Evolutionary conservation across 805 yeast species (phyloP), one percentile per base, ranked within the genome.

Genomic region (Candida bentonensis): DNA sequence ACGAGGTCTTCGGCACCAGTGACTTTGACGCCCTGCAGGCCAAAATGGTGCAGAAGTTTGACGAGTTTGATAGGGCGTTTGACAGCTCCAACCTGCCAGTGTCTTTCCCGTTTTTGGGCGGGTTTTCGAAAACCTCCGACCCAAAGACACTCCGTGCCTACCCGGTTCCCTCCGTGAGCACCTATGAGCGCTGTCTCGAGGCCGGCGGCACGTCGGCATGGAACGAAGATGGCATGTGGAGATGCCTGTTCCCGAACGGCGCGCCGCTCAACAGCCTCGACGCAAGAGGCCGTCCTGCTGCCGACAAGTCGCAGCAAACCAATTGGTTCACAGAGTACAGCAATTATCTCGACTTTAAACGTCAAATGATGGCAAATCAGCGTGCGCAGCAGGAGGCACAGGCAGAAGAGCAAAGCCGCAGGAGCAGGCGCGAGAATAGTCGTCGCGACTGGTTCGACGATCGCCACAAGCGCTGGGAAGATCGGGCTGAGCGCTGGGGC

Each of bases 151-250:
- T 30, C 17, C 7, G 36, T 57, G 72, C 78, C 5, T 72, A 66
- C 50, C 76, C 76, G 21, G 66, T 69, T 4, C 94, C 94, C 2
- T 65, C 78, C 0, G 65, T 72, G 2, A 59, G 69, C 42, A 72
- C 74, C 48, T 84, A 78, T 59, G 67, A 72, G 43, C 68, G 73
- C 40, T 89, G 97, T 61, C 52, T 72, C 49, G 73, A 72, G 20
- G 63, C 70, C 27, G 64, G 76, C 5, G 97, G 98, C 2, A 63
- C 72, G 4, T 74, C 85, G 0, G 78, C 77, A 11, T 89, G 96
- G 96, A 94, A 86, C 57, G 63, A 74, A 28, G 68, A 72, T 21
- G 97, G 96, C 0, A 73, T 78, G 60, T 89, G 96, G 96, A 74
- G 88, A 56, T 89, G 97, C 63, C 64, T 89, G 40, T 81, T 88